Base-by-base conservation (phyloP, 805 yeast genomes). In the Zygosaccharomyces bailii region DNA sequence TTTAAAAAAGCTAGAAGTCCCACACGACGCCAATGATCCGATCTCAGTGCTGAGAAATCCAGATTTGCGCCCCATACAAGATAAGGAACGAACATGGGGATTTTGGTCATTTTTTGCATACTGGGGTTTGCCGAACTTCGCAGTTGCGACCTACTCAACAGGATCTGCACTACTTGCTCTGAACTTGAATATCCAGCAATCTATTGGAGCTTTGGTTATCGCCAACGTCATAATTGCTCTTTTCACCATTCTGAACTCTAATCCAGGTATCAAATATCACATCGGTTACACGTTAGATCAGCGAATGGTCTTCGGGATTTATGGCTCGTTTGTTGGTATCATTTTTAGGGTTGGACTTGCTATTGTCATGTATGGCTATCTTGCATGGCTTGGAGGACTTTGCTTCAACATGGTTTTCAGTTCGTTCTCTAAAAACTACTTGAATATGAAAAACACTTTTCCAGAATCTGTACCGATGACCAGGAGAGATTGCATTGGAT, bases 321-420 rank as follows among this genome's bases (percentile, higher is more conserved):
- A 60, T 25, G 66, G 69, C 10, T 60, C 67, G 8, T 52, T 52
- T 32, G 58, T 69, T 33, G 68, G 66, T 29, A 64, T 68, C 24
- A 55, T 67, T 38, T 65, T 69, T 32, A 58, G 72, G 40, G 59
- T 67, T 44, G 61, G 68, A 25, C 62, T 66, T 2, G 65, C 70
- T 20, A 57, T 63, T 27, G 64, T 70, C 31, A 67, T 72, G 67
- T 70, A 66, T 52, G 73, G 72, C n/a, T 68, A 66, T 31, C 61
- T 66, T 44, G 60, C 71, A 5, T 62, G 63, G 54, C 60, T 61
- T 39, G 68, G 68, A 39, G 68, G 71, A 9, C 59, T 65, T 47
- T 67, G 68, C 37, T 55, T 64, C 23, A 63, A 63, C 37, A 66
- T 63, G 37, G 45, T 63, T 14, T 58, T 62, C 21, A 56, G 63